phyloP scores from a whole-genome alignment of 257 asterid species.

The Salvia miltiorrhiza region DNA sequence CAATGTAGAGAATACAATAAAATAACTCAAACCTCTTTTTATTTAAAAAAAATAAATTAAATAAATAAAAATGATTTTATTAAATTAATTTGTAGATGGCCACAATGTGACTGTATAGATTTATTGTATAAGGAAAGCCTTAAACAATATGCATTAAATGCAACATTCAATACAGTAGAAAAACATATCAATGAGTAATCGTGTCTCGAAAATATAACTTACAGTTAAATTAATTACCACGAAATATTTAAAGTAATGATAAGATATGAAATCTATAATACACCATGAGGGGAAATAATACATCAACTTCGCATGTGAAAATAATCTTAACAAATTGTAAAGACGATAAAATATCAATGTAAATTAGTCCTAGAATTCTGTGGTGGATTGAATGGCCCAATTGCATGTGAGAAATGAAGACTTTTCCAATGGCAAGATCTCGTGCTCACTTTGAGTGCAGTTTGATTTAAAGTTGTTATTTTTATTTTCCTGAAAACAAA shows the following conservation, averaged over 20 bases:
- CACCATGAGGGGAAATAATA: neutral
- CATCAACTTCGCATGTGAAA: slow-evolving; percentile 18
- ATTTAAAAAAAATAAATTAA: too few species aligned
- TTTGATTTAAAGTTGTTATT: neutral
- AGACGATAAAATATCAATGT: neutral
- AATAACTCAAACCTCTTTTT: too few species aligned
- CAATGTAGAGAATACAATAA: too few species aligned
- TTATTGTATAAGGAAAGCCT: too few species aligned
- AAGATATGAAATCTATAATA: neutral
- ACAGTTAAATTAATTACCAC: neutral
- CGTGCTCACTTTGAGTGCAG: slow-evolving; percentile 21
- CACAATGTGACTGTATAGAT: too few species aligned
- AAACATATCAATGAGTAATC: neutral
- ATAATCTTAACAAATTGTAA: neutral
- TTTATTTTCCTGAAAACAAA: neutral
- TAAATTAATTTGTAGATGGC: too few species aligned
- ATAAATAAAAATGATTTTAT: too few species aligned
- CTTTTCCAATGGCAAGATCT: slow-evolving; percentile 24
- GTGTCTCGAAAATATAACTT: neutral
- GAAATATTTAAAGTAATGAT: neutral
- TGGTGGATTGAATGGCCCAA: neutral
- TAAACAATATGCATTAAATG: neutral
- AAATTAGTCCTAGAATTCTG: slow-evolving; percentile 14
- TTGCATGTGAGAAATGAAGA: slow-evolving; percentile 23
- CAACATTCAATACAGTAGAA: neutral